Conservation (phyloP, 768 basidiomycete species). For the Tulasnella sp. region DNA sequence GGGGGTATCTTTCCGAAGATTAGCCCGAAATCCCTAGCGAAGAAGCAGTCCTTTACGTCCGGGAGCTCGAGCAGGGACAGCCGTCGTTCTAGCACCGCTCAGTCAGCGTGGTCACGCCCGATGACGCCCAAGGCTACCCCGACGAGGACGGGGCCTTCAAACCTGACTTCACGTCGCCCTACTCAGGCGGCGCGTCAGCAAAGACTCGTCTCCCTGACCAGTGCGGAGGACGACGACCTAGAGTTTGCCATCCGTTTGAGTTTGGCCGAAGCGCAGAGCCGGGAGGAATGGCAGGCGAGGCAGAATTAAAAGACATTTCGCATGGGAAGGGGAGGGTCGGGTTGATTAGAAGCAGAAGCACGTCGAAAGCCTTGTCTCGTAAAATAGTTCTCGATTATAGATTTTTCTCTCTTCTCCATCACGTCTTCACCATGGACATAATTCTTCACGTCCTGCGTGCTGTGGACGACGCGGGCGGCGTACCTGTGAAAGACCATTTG, state of each 20-base stretch:
- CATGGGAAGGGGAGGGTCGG: constrained; percentile 1
- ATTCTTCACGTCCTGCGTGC: background rate
- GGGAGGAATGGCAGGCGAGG: constrained; percentile 20
- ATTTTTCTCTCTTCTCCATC: constrained; percentile 2
- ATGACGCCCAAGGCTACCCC: background rate
- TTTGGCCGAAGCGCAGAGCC: constrained; percentile 61
- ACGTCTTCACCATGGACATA: background rate
- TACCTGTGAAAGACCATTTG: background rate
- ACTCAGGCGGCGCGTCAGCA: background rate
- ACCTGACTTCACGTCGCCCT: constrained; percentile 10
- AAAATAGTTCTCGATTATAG: constrained; percentile 4
- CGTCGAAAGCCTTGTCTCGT: background rate
- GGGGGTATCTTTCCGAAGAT: constrained; percentile 10
- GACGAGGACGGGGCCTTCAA: background rate
- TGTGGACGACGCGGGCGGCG: background rate
- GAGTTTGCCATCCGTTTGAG: constrained; percentile 69
- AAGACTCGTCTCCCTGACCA: constrained; percentile 30
- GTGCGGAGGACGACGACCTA: constrained; percentile 66
- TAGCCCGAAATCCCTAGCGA: background rate
- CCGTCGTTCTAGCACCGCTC: background rate
- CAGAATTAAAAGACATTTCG: background rate
- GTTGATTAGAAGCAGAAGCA: constrained; percentile 5
- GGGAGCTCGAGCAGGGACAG: constrained; percentile 18
- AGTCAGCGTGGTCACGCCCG: constrained; percentile 1
- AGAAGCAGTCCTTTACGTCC: constrained; percentile 20